Evolutionary conservation across 2,329 filamentous ascomycete species (phyloP).

Genomic region (Phyllosticta paracitricarpa): DNA sequence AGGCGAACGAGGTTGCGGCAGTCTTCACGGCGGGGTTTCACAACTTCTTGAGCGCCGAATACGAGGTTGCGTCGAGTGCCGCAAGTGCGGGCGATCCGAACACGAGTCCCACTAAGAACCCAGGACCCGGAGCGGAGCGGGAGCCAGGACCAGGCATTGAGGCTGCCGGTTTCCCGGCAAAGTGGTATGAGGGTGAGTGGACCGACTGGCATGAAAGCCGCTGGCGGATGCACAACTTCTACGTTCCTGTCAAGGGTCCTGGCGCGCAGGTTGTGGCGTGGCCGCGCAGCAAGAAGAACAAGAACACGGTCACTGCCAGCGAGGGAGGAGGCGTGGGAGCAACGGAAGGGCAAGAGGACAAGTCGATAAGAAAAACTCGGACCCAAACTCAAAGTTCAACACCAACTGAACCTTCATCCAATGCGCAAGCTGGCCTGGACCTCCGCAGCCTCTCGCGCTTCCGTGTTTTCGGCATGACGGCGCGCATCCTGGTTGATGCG

Average conservation of each 20-base stretch:
- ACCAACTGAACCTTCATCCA: too few relatives aligned
- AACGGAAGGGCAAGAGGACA: conserved; percentile 12
- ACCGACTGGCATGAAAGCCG: conserved; percentile 62
- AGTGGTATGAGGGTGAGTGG: conserved; percentile 85
- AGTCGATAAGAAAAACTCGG: background rate
- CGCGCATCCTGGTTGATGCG: conserved; percentile 77
- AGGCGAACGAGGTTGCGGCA: conserved; percentile 84
- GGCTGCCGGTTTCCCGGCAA: conserved; percentile 34
- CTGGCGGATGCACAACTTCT: conserved; percentile 91
- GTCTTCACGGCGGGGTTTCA: conserved; percentile 86
- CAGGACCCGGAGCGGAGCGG: background rate
- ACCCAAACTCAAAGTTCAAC: too few relatives aligned
- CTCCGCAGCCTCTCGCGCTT: conserved; percentile 41
- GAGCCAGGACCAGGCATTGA: conserved; percentile 13
- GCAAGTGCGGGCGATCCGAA: conserved; percentile 13
- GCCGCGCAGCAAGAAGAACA: conserved; percentile 28
- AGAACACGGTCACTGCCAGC: background rate
- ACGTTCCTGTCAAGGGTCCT: conserved; percentile 68
- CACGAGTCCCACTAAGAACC: background rate
- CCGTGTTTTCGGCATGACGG: conserved; percentile 92
- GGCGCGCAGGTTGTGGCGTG: conserved; percentile 44
- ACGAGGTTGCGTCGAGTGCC: conserved; percentile 33
- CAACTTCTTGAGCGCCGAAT: conserved; percentile 60
- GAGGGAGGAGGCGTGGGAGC: background rate
- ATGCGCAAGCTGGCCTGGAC: background rate